Conservation (phyloP, 139 green algal genomes). For the Gonium pectorale region DNA sequence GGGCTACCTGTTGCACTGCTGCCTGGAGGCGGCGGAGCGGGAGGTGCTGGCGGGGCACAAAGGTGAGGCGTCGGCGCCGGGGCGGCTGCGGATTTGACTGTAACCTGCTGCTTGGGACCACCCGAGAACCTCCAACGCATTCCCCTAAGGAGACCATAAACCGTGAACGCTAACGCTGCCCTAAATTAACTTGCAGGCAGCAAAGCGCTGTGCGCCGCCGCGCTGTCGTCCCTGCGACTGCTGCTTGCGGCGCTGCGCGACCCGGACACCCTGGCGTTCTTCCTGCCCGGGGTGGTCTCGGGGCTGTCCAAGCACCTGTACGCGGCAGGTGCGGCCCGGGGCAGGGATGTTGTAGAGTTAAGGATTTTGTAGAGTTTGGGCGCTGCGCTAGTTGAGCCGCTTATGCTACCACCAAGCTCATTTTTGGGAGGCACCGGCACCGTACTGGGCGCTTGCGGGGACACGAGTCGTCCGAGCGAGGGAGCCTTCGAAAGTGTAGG, state of each 20-base stretch:
- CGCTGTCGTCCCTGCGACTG: slow-evolving; percentile 54
- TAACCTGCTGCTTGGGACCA: too few species aligned
- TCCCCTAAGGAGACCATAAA: too few species aligned
- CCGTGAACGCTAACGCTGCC: background rate
- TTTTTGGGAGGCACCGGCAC: too few species aligned
- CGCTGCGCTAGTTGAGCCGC: too few species aligned
- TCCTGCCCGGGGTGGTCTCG: slow-evolving; percentile 76
- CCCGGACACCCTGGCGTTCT: slow-evolving; percentile 66
- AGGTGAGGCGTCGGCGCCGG: too few species aligned
- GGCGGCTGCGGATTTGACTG: too few species aligned
- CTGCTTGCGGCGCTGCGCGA: slow-evolving; percentile 51
- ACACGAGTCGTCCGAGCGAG: too few species aligned
- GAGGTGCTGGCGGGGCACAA: slow-evolving; percentile 57
- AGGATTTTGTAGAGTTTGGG: background rate
- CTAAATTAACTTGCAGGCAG: slow-evolving; percentile 52
- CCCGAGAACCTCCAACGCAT: too few species aligned
- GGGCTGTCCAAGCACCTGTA: slow-evolving; percentile 69
- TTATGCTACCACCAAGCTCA: too few species aligned
- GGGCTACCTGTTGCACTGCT: slow-evolving; percentile 61
- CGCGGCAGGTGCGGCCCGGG: background rate
- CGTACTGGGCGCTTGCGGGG: too few species aligned
- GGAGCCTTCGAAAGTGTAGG: too few species aligned
- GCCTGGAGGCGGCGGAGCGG: slow-evolving; percentile 58
- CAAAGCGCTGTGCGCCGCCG: slow-evolving; percentile 60
- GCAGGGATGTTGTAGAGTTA: background rate